A percentile compares a stretch with the other conserved stretches of the same genome.
Conservation (phyloP, 2,329 filamentous ascomycete genomes). For the Xenosphaeropsis pyriputrescens region DNA sequence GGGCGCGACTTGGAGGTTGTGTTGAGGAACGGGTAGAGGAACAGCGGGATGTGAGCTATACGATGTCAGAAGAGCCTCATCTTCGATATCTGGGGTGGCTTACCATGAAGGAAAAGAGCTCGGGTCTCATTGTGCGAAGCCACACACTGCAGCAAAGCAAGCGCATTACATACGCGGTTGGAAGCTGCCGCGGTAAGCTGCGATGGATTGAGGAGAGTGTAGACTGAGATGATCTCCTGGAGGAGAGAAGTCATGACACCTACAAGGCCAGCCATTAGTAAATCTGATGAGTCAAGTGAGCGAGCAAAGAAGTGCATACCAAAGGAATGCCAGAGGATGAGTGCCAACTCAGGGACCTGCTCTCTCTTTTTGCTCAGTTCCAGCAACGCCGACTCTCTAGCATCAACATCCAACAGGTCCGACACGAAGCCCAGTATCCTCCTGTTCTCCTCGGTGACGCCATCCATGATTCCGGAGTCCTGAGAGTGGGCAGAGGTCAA, state of each 20-base stretch:
- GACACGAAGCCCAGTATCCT: conserved; percentile 88
- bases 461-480: conserved; percentile 45
- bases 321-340: conserved; percentile 98
- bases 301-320: conserved; percentile 38
- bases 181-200: conserved; percentile 95
- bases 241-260: conserved; percentile 96
- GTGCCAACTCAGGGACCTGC: conserved; percentile 87
- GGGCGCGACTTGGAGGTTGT: conserved; percentile 96
- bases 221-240: conserved; percentile 98
- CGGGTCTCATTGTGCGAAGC: conserved; percentile 95
- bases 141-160: conserved; percentile 91
- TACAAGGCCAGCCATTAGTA: conserved; percentile 22
- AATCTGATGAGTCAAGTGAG: conserved; percentile 4
- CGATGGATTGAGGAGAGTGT: conserved; percentile 89
- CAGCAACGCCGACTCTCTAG: conserved; percentile 78
- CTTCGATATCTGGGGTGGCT: conserved; percentile 10
- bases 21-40: conserved; percentile 96
- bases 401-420: conserved; percentile 75
- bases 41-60: conserved; percentile 87
- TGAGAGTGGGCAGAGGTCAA: conserved; percentile 31
- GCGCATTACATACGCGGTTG: conserved; percentile 92
- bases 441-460: conserved; percentile 77
- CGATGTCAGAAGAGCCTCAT: conserved; percentile 5
- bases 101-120: conserved; percentile 86
- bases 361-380: conserved; percentile 98